Conservation (phyloP, 2,329 filamentous ascomycete species). For the Pseudogymnoascus sp. region DNA sequence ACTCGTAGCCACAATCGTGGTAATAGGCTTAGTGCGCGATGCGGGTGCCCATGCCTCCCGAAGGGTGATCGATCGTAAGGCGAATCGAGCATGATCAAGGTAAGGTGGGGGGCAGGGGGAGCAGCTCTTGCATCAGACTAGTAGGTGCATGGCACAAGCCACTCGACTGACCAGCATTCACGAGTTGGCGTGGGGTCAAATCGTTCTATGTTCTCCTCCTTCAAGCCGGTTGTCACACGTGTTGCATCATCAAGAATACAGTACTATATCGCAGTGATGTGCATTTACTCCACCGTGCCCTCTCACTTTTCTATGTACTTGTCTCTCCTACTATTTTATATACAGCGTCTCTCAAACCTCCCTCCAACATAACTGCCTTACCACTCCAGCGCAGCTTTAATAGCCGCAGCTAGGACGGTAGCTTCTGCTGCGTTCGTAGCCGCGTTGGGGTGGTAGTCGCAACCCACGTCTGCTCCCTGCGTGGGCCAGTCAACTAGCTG, state of each 20-base stretch:
- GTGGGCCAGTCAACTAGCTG: constrained; percentile 36
- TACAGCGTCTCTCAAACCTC: not conserved
- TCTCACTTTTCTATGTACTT: not conserved
- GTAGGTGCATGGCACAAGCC: not conserved
- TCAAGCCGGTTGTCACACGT: not conserved
- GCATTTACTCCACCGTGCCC: not conserved
- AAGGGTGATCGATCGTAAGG: not conserved
- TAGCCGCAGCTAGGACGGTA: constrained; percentile 24
- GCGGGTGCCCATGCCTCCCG: not conserved
- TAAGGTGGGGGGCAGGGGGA: not conserved
- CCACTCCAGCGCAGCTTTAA: constrained; percentile 15
- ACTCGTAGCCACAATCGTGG: not conserved
- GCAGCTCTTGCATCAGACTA: not conserved
- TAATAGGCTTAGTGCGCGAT: not conserved
- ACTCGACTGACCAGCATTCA: not conserved
- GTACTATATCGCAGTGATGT: not conserved
- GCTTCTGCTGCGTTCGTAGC: constrained; percentile 30
- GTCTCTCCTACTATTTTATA: not conserved
- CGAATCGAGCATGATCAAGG: not conserved
- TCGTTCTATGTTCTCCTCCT: not conserved
- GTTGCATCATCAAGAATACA: not conserved
- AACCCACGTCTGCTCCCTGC: constrained; percentile 34
- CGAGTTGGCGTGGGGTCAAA: not conserved
- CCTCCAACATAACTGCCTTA: not conserved
- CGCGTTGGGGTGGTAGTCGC: constrained; percentile 36